Evolutionary conservation across 257 asterid genomes (phyloP).

Genomic region (Rhazya stricta): DNA sequence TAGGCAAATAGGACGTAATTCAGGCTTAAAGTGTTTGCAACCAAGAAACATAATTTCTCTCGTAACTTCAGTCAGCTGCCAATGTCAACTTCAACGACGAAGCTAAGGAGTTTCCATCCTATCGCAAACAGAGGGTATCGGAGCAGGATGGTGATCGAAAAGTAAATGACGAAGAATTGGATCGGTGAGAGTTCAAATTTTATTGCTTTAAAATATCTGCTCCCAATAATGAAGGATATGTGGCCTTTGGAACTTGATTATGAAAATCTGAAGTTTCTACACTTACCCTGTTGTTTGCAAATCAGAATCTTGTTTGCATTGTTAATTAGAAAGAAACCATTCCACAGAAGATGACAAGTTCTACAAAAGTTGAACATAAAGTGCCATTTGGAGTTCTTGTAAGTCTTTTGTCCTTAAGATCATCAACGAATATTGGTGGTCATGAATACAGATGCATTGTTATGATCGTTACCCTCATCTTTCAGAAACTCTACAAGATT

Average conservation of each 20-base stretch:
- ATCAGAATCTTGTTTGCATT: neutral
- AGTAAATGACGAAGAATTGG: neutral
- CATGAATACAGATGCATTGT: neutral
- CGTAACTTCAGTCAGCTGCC: neutral
- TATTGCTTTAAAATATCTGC: neutral
- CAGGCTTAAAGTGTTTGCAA: no score
- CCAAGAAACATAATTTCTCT: neutral
- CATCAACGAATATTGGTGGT: neutral
- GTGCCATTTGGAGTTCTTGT: constrained; percentile 9
- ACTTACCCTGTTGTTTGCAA: neutral
- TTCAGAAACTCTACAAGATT: neutral
- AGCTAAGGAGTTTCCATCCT: neutral
- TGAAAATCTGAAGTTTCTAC: neutral
- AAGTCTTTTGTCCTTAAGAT: neutral
- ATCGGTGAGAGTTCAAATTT: neutral
- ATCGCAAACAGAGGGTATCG: neutral
- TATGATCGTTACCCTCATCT: neutral
- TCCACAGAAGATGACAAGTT: constrained; percentile 1
- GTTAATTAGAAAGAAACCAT: neutral
- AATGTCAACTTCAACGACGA: neutral
- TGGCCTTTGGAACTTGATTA: neutral
- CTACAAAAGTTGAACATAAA: neutral
- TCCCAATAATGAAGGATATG: neutral
- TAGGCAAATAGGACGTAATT: no score
- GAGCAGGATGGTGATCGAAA: neutral